Evolutionary conservation across 768 basidiomycete genomes (phyloP), one percentile per base, ranked within the genome.

Genomic region (Russula ochroleuca): DNA sequence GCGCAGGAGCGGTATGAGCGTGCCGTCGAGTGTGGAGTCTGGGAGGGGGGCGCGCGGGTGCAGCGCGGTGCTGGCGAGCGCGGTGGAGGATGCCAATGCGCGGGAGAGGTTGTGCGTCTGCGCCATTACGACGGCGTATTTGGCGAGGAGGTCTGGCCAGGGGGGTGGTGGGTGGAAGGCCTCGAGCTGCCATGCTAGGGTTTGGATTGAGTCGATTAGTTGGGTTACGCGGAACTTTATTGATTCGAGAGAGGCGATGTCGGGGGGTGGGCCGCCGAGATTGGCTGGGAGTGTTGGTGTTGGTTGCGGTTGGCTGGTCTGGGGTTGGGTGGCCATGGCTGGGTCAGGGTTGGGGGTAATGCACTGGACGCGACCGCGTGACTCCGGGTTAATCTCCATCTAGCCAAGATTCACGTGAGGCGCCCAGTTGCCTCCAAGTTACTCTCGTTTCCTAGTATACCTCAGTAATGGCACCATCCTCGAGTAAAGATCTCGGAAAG

Each of bases 61-160:
- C 23, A 93, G 73, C 1, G 83, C 85, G 43, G 92, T 84, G 61
- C 80, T 78, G 70, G 88, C 86, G 69, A 82, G 85, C 2, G 79
- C 77, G 68, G 87, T 82, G 61, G 78, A 74, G 17, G 81, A 74
- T 19, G 81, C 75, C 47, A 91, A 80, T 0, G 85, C 82, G 57
- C 79, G 83, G 49, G 86, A 87, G 69, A 94, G 85, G 68, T 80
- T 87, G 71, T 90, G 88, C 0, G 89, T 90, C 70, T 93, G 92
- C 0, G 89, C 90, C 60, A 93, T 81, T 31, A 94, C 80, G 66
- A 90, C 81, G 68, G 86, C 92, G 81, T 92, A 93, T 77, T 92
- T 92, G 15, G 87, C 85, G 59, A 93, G 79, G 59, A 94, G 83
- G 70, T 93, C 91, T 3, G 91, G 92, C 92, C 92, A 93, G 9